A percentile compares a stretch with the other conserved stretches of the same genome.
phyloP scores from a whole-genome alignment of 2,329 filamentous ascomycete species.

The Colletotrichum spinosum region DNA sequence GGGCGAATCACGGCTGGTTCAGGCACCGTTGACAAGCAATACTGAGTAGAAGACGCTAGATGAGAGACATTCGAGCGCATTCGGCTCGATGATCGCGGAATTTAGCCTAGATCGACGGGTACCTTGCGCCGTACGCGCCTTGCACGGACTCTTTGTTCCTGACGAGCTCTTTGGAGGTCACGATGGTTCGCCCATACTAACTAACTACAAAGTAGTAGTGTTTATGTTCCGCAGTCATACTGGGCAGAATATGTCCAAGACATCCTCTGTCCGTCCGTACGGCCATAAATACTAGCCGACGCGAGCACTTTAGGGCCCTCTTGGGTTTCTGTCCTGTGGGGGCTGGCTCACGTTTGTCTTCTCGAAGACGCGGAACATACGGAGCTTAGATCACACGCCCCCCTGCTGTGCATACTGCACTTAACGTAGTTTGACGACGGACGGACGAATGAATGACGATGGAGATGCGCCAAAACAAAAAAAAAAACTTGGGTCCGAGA shows the following conservation, averaged over 20 bases:
- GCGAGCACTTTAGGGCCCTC: conserved; percentile 27
- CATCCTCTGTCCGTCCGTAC: too few relatives aligned
- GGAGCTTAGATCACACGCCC: neutral
- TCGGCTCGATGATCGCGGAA: conserved; percentile 18
- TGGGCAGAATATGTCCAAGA: too few relatives aligned
- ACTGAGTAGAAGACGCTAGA: conserved; percentile 5
- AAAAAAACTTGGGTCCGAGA: conserved; percentile 14
- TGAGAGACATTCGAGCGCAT: neutral
- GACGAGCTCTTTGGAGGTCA: neutral
- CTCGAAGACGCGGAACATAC: neutral
- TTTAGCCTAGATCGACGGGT: conserved; percentile 17
- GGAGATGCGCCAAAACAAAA: neutral
- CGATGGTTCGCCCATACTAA: too few relatives aligned
- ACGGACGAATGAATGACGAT: conserved; percentile 2
- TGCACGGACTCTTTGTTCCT: conserved; percentile 29
- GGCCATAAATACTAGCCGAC: conserved; percentile 4
- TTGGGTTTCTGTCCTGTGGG: conserved; percentile 15
- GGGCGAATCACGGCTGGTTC: conserved; percentile 9
- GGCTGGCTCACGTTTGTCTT: neutral
- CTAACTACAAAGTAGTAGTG: too few relatives aligned
- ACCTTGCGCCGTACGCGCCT: conserved; percentile 13
- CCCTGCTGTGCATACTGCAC: neutral
- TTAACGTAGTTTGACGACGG: neutral
- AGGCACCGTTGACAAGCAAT: conserved; percentile 8
- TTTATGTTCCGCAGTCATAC: too few relatives aligned